Evolutionary conservation across 2,329 filamentous ascomycete genomes (phyloP), one percentile per base, ranked within the genome.

Genomic region (Hypoxylon sp.): DNA sequence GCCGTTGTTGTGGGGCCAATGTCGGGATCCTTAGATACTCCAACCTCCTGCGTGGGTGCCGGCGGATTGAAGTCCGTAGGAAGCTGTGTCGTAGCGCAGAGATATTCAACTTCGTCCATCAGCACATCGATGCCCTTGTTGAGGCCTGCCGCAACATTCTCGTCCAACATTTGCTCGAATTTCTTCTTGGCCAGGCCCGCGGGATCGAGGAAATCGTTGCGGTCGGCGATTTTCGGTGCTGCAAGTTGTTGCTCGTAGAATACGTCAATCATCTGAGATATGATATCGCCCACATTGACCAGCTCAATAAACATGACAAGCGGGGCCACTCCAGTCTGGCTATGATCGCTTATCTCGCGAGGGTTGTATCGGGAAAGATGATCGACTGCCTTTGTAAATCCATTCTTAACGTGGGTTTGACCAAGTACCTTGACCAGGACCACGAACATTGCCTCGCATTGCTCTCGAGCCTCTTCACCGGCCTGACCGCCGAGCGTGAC

Each of bases 71-170:
- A 99, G 81, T 99, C 96, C 0, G 91, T 92, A 0, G 94, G 91
- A 23, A 86, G 82, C 78, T 99, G 96, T 2, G 91, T 93, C 0
- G 94, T 97, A 17, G 93, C 94, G 74, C 94, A 94, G 36, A 99
- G 87, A 77, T 97, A 98, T 79, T 99, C 96, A 28, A 98, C 94
- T 81, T 99, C 96, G 74, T 97, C 94, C 92, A 99, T 98, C 46
- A 99, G 87, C 63, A 98, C 96, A 76, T 99, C 95, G 69, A 99
- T 98, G 70, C 96, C 96, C 82, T 97, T 98, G 80, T 98, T 98
- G 69, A 99, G 84, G 1, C 97, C 97, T 7, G 95, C 94, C 3
- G 96, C 96, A 6, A 99, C 96, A 66, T 93, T 93, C 80, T 98
- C 96, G 76, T 99, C 96, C 1, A 99, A 90, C 92, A 98, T 97